Conservation (phyloP, 176 grass and related monocot genomes). For the Musa itinerans region DNA sequence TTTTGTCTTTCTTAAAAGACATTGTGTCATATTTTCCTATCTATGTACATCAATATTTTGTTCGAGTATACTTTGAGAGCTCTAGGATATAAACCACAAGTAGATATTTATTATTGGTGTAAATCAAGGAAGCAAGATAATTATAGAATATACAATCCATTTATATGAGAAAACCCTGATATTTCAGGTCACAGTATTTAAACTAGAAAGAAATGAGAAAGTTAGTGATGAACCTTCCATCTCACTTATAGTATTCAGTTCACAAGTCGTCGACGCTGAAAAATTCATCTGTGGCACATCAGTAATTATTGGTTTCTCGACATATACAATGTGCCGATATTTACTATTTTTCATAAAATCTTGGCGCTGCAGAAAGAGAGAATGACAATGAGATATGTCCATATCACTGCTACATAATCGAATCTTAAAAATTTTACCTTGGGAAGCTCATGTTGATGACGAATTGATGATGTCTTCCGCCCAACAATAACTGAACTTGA, state of each 20-base stretch:
- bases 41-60: too few species aligned
- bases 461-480: constrained; percentile 84
- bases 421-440: constrained; percentile 41
- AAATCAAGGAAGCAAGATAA: too few species aligned
- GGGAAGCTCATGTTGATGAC: constrained; percentile 61
- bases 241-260: constrained; percentile 50
- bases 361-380: constrained; percentile 39
- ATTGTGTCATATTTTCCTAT: too few species aligned
- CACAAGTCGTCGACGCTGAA: constrained; percentile 39
- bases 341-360: constrained; percentile 44
- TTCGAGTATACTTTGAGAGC: too few species aligned
- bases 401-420: neutral
- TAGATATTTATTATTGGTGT: too few species aligned
- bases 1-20: too few species aligned
- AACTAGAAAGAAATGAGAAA: neutral
- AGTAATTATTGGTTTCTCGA: constrained; percentile 38
- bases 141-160: too few species aligned
- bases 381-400: neutral
- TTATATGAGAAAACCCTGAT: neutral
- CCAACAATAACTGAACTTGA: constrained; percentile 70
- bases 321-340: constrained; percentile 79
- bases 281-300: constrained; percentile 35
- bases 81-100: too few species aligned
- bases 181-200: neutral
- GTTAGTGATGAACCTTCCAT: constrained; percentile 63